Conservation (phyloP, 495 filamentous ascomycete genomes). For the Oleoguttula mirabilis region DNA sequence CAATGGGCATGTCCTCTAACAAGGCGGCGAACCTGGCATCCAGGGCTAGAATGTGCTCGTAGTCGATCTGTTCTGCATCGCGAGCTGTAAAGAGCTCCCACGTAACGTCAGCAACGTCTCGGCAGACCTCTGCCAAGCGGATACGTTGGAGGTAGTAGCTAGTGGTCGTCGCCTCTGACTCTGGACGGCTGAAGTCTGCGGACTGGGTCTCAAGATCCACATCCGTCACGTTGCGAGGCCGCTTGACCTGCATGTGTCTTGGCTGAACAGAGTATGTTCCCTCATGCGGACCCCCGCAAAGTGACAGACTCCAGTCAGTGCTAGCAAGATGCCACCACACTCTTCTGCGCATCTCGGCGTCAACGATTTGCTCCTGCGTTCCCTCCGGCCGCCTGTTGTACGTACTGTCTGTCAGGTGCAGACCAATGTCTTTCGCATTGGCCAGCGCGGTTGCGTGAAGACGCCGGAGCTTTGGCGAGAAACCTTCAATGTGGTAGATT, state of each 20-base stretch:
- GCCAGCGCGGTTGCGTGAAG: slow-evolving; percentile 6
- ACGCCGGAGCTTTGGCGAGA: background rate
- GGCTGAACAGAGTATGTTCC: slow-evolving; percentile 37
- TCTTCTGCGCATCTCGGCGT: slow-evolving; percentile 29
- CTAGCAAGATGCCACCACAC: slow-evolving; percentile 40
- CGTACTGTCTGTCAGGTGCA: slow-evolving; percentile 35
- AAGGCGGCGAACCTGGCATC: slow-evolving; percentile 7
- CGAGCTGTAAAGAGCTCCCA: slow-evolving; percentile 30
- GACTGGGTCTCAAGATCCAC: slow-evolving; percentile 16
- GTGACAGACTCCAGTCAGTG: slow-evolving; percentile 31
- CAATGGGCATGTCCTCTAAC: background rate
- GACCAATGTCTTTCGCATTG: slow-evolving; percentile 18
- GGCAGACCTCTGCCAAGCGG: slow-evolving; percentile 32
- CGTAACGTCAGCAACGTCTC: slow-evolving; percentile 32
- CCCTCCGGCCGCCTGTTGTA: slow-evolving; percentile 5
- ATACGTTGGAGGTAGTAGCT: slow-evolving; percentile 36
- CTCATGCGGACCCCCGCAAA: slow-evolving; percentile 37
- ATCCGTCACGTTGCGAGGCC: slow-evolving; percentile 27
- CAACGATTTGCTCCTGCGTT: slow-evolving; percentile 11
- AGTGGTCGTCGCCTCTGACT: slow-evolving; percentile 31
- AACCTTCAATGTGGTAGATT: slow-evolving; percentile 16
- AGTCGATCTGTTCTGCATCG: slow-evolving; percentile 16
- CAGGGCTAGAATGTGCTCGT: slow-evolving; percentile 3
- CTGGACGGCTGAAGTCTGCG: slow-evolving; percentile 10
- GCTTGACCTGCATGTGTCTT: slow-evolving; percentile 34